Percentiles rank a stretch among this genome's conserved stretches.
phyloP scores from a whole-genome alignment of 202 grass and related monocot species.

The Thinopyrum obtusiflorum region DNA sequence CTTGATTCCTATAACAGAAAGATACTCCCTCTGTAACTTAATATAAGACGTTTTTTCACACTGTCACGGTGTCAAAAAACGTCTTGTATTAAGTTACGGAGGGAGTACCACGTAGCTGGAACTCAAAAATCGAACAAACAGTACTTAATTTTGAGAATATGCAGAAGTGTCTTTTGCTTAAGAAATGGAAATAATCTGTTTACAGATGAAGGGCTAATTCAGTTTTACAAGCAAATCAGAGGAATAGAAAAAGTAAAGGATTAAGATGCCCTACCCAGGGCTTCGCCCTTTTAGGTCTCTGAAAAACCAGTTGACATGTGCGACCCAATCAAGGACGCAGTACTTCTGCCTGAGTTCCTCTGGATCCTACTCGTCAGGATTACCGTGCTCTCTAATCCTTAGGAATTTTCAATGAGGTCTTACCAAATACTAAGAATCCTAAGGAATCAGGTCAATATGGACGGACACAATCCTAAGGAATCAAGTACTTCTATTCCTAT shows the following conservation, averaged over 20 bases:
- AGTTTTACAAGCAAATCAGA: background rate
- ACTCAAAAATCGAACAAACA: background rate
- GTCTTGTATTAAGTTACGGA: no score
- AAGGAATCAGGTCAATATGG: background rate
- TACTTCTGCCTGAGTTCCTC: no score
- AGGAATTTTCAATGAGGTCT: background rate
- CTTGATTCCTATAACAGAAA: background rate
- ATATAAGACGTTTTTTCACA: no score
- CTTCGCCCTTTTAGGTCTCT: no score
- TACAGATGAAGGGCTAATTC: background rate
- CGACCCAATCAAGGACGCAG: no score
- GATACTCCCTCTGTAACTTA: background rate
- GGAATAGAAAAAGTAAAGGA: background rate
- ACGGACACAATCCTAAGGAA: background rate
- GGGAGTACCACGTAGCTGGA: background rate
- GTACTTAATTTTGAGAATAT: background rate
- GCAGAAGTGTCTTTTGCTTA: background rate
- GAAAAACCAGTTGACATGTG: no score
- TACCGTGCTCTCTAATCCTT: background rate
- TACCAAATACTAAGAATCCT: background rate
- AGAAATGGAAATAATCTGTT: background rate
- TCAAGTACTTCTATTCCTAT: background rate
- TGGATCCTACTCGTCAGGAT: no score
- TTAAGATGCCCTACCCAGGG: background rate
- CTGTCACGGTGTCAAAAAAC: no score